Percentiles rank a stretch among this genome's conserved stretches.
Evolutionary conservation across 2,329 filamentous ascomycete genomes (phyloP).

Genomic region (Albophoma yamanashiensis): DNA sequence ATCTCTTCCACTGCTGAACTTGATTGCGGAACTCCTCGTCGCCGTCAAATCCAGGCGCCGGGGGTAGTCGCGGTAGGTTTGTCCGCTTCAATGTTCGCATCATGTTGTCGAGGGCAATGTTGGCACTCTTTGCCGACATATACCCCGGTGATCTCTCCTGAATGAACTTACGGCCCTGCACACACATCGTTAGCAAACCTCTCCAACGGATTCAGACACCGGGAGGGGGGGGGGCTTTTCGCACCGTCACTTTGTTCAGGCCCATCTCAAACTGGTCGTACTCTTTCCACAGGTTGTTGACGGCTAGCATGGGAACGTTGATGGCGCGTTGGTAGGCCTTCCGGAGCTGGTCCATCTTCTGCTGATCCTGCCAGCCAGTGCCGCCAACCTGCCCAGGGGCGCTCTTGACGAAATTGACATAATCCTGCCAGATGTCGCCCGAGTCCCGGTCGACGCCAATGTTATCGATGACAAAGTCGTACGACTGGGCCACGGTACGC

Average conservation of each 20-base stretch:
- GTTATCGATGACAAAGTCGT: conserved; percentile 83
- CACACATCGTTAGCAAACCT: conserved; percentile 5
- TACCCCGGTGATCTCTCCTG: conserved; percentile 89
- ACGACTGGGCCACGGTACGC: conserved; percentile 70
- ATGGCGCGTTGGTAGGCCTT: conserved; percentile 90
- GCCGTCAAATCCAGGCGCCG: conserved; percentile 76
- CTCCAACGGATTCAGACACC: conserved; percentile 1
- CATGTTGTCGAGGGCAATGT: conserved; percentile 83
- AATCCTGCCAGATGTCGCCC: conserved; percentile 85
- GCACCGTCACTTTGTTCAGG: conserved; percentile 81
- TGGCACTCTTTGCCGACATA: conserved; percentile 90
- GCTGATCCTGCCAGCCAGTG: conserved; percentile 86
- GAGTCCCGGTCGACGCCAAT: conserved; percentile 89
- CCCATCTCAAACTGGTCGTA: conserved; percentile 95
- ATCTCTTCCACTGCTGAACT: conserved; percentile 81
- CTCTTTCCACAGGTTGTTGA: conserved; percentile 88
- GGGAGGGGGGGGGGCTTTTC: conserved; percentile 19
- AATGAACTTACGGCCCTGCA: conserved; percentile 83
- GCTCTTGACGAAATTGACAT: conserved; percentile 84
- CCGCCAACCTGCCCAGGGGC: conserved; percentile 81
- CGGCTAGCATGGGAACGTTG: conserved; percentile 70
- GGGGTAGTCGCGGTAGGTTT: conserved; percentile 71
- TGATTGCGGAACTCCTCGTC: conserved; percentile 76
- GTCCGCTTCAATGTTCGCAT: conserved; percentile 65
- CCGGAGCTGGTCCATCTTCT: conserved; percentile 91